phyloP scores from a whole-genome alignment of 2,329 filamentous ascomycete genomes.

The Aspergillus sp. region DNA sequence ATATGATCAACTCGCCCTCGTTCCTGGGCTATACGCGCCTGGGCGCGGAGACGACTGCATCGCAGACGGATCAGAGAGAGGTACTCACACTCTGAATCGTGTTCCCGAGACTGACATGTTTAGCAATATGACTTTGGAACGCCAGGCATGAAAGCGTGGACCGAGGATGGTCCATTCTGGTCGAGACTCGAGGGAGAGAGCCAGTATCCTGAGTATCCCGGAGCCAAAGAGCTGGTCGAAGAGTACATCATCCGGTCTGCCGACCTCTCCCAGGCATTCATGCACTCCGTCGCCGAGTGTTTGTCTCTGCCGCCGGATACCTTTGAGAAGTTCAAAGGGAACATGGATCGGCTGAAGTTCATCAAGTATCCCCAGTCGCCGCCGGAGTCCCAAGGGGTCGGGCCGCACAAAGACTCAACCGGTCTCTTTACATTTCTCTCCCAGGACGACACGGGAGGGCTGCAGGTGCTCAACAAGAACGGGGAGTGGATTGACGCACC shows the following conservation, averaged over 20 bases:
- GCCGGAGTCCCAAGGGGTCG: slow-evolving; percentile 43
- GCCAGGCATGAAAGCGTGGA: slow-evolving; percentile 19
- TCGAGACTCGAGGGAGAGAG: slow-evolving; percentile 26
- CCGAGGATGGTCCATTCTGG: slow-evolving; percentile 36
- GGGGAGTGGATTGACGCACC: slow-evolving; percentile 39
- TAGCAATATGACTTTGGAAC: slow-evolving; percentile 37
- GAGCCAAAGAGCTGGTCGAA: slow-evolving; percentile 25
- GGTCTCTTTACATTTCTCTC: slow-evolving; percentile 34
- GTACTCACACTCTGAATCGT: too few relatives aligned
- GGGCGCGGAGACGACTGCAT: slow-evolving; percentile 26
- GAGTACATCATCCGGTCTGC: slow-evolving; percentile 45
- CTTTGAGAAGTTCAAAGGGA: slow-evolving; percentile 40
- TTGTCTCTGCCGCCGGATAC: slow-evolving; percentile 41
- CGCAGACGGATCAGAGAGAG: slow-evolving; percentile 22
- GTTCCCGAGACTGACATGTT: slow-evolving; percentile 10
- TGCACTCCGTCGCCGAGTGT: slow-evolving; percentile 47
- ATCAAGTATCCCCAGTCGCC: slow-evolving; percentile 43
- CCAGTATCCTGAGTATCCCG: slow-evolving; percentile 20
- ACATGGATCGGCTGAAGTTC: slow-evolving; percentile 47
- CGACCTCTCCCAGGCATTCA: slow-evolving; percentile 41
- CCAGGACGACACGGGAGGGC: slow-evolving; percentile 36
- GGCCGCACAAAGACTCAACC: slow-evolving; percentile 49
- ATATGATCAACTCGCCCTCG: slow-evolving; percentile 26
- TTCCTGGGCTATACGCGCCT: slow-evolving; percentile 26
- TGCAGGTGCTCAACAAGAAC: slow-evolving; percentile 39